Evolutionary conservation across 306 rosid genomes (phyloP), one percentile per base, ranked within the genome.

Genomic region (Castanopsis chinensis): DNA sequence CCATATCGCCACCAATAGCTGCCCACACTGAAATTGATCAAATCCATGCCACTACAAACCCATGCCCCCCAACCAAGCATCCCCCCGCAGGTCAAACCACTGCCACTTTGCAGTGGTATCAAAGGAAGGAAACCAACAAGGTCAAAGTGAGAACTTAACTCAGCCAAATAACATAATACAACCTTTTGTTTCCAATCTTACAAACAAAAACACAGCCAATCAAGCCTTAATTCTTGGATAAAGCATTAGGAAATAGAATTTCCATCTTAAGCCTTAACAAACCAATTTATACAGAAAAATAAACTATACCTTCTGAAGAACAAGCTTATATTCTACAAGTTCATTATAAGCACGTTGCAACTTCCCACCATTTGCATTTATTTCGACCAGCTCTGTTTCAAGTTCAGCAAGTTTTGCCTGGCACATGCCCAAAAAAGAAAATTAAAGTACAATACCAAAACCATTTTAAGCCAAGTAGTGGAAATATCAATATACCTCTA

Each of bases 281-380:
- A 33, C 6, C 5, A 3, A 27, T 30, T 18, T 6, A 28, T 58
- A 18, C 45, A 59, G 37, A 6, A 77, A 80, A 82, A 79, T 73
- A 65, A 82, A 78, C 54, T 10, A 27, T 79, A 96, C 99, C 97
- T 93, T 96, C 80, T 88, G 93, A 86, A 93, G 73, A 81, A 96
- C 93, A 72, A 96, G 96, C 88, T 91, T 93, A 81, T 90, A 96
- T 83, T 96, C 99, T 76, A 81, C 85, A 57, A 91, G 97, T 81
- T 96, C 99, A 81, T 88, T 96, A 80, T 90, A 85, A 19, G 99
- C 82, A 27, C 99, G 94, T 35, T 89, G 98, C 87, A 96, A 82
- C 91, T 96, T 96, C 61, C 91, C 99, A 73, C 94, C 86, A 88
- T 96, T 96, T 10, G 94, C 92, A 83, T 96, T 96, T 80, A 93